Conservation (phyloP, 257 asterid genomes). For the Solanum dulcamara region DNA sequence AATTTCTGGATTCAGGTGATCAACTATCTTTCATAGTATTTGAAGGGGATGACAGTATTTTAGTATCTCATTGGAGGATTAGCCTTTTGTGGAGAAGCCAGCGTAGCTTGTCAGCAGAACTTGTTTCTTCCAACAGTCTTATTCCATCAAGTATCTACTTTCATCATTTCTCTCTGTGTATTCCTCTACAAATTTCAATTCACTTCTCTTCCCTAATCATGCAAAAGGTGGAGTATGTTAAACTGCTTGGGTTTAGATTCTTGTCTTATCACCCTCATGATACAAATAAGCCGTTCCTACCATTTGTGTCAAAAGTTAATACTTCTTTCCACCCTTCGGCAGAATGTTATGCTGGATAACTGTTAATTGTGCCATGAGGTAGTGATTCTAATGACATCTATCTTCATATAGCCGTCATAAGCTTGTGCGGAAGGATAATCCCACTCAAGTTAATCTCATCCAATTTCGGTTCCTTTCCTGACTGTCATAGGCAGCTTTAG, state of each 20-base stretch:
- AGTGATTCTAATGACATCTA: not conserved
- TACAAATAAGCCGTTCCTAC: not conserved
- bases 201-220: not conserved
- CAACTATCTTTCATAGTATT: not conserved
- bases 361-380: not conserved
- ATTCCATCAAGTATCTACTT: not conserved
- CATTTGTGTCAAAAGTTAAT: not conserved
- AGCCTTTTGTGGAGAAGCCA: not conserved
- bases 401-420: not conserved
- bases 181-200: not conserved
- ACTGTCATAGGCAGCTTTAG: constrained; percentile 31
- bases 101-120: not conserved
- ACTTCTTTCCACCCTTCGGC: not conserved
- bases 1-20: not conserved
- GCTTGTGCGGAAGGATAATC: not conserved
- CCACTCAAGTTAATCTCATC: not conserved
- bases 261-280: not conserved
- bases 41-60: not conserved
- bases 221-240: not conserved
- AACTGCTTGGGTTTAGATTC: not conserved
- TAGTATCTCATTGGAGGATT: not conserved
- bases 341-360: not conserved
- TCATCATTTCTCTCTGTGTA: not conserved
- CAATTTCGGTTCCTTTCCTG: constrained; percentile 18
- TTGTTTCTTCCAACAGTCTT: not conserved